phyloP scores from a whole-genome alignment of 2,329 filamentous ascomycete species.

The Neonectria sp. region DNA sequence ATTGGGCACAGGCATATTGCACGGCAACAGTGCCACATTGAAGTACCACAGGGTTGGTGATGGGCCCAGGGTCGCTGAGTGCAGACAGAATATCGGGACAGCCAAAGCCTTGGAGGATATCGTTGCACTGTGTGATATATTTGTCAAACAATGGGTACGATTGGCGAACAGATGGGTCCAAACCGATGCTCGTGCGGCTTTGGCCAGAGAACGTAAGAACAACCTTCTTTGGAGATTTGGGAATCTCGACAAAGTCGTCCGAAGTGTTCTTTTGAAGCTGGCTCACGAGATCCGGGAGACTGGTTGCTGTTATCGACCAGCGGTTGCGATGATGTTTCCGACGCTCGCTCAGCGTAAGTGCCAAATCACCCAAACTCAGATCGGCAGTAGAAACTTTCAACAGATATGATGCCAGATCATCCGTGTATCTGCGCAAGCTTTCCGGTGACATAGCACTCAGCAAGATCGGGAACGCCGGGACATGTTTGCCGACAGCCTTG shows the following conservation, averaged over 20 bases:
- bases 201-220: constrained; percentile 59
- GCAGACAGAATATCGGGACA: constrained; percentile 50
- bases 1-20: constrained; percentile 40
- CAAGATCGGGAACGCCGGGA: constrained; percentile 19
- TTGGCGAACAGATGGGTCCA: constrained; percentile 21
- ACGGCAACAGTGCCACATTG: constrained; percentile 47
- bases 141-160: constrained; percentile 44
- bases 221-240: constrained; percentile 39
- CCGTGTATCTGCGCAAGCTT: constrained; percentile 24
- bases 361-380: constrained; percentile 27
- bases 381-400: constrained; percentile 5
- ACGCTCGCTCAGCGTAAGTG: constrained; percentile 35
- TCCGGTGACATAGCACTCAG: constrained; percentile 32
- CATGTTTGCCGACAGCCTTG: constrained; percentile 1
- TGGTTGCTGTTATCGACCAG: constrained; percentile 28
- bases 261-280: constrained; percentile 14
- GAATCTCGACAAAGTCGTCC: constrained; percentile 10
- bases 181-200: constrained; percentile 35
- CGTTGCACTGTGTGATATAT: constrained; percentile 55
- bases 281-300: constrained; percentile 9
- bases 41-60: constrained; percentile 49
- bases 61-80: constrained; percentile 45
- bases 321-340: constrained; percentile 34
- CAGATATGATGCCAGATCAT: constrained; percentile 24
- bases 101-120: constrained; percentile 44